Base-by-base conservation (phyloP, 176 grass and related monocot species). In the Bonia amplexicaulis region DNA sequence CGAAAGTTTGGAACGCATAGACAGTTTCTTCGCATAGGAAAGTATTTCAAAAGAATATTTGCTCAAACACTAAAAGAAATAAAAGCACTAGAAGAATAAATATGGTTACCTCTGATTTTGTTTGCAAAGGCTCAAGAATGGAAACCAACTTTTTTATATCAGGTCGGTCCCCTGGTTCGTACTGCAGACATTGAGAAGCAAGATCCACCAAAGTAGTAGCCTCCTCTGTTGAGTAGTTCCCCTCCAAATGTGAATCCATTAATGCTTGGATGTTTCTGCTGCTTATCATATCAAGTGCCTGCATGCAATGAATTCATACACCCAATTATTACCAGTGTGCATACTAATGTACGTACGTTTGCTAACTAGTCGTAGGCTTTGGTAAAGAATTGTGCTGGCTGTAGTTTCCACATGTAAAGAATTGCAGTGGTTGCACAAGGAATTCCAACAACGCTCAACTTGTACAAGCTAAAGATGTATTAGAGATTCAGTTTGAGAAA, bases 211-310 rank as follows among this genome's bases (percentile, higher is more conserved):
- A 78, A 60, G 94, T 91, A 77, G 93, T 92, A 40, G 93, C 96
- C 65, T 96, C 96, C 19, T 87, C 84, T 73, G 84, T 94, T 62
- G 91, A 92, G 70, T 96, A 94, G 71, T 96, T 94, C 5, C 93
- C 93, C 82, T 99, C 96, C 72, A 99, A 89, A 89, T 94, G 91
- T 22, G 96, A 96, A 87, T 99, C 96, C 86, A 96, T 96, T 70
- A 99, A 71, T 48, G 90, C 86, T 71, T 90, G 81, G 31, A 96
- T 94, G 65, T 96, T 96, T 90, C 89, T 96, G 40, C 78, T 76
- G 40, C 90, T 86, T 74, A 99, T 96, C 80, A 99, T 80, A 85
- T 99, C 96, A 47, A 96, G 90, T 53, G 96, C 96, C 96, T 99
- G 83, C 12, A 16, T 12, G 62, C 69, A 87, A 58, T 16, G 1